Evolutionary conservation across 2,329 filamentous ascomycete species (phyloP), one percentile per base, ranked within the genome.

Genomic region (Boeremia lycopersici): DNA sequence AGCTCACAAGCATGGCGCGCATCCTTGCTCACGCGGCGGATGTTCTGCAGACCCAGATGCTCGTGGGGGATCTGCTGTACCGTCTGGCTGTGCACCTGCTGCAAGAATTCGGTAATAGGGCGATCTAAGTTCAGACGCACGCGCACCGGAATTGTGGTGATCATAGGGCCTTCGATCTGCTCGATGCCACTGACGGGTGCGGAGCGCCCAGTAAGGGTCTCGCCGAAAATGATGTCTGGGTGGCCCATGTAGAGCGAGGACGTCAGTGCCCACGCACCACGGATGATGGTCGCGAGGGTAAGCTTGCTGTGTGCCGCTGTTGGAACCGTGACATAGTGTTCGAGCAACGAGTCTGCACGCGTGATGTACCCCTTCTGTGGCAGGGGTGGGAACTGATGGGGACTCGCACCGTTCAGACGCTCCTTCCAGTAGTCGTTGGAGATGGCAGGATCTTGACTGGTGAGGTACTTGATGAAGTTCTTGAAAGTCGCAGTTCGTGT

Each of bases 11-110:
- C 74, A 30, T 67, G 59, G 15, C 70, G 67, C 4, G 72, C 73
- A 23, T 74, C 68, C 17, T 58, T 65, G 41, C 70, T 73, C 7
- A 76, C 41, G 0, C 71, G 66, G 9, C 84, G 82, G 55, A 87
- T 87, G 58, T 85, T 76, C 62, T 86, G 84, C 39, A 86, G 74
- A 17, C 84, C 84, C 44, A 83, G 78, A 67, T 90, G 86, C 68
- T 90, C 84, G 65, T 88, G 82, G 0, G 85, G 82, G 6, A 89
- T 87, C 60, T 84, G 81, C 3, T 79, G 73, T 0, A 85, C 77
- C 0, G 81, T 83, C 49, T 82, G 78, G 28, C 83, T 76, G 33
- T 89, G 85, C 2, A 89, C 78, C 2, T 76, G 71, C 36, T 82
- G 76, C 3, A 89, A 74, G 57, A 82, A 88, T 40, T 84, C 78